A percentile compares a stretch with the other conserved stretches of the same genome.
phyloP scores from a whole-genome alignment of 2,329 filamentous ascomycete genomes.

The Colletotrichum paranaense region DNA sequence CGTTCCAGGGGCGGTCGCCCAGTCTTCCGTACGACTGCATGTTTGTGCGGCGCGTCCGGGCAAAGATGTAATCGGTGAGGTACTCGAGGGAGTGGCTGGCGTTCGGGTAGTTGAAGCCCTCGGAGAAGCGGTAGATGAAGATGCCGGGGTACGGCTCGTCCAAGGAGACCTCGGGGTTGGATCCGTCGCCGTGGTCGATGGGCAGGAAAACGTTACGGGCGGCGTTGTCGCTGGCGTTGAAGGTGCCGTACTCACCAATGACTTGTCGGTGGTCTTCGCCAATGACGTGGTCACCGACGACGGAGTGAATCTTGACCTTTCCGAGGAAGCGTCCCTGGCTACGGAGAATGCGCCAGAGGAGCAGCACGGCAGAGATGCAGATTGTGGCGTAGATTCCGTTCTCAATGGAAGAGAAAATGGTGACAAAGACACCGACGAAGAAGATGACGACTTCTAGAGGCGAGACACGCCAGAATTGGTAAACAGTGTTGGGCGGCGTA shows the following conservation, averaged over 20 bases:
- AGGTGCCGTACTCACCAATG: conserved; percentile 67
- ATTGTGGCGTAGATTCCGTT: conserved; percentile 93
- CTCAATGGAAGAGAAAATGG: conserved; percentile 89
- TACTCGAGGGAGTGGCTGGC: conserved; percentile 89
- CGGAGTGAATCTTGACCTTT: conserved; percentile 83
- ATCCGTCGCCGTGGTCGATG: conserved; percentile 87
- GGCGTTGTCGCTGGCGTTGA: conserved; percentile 57
- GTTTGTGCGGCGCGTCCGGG: conserved; percentile 81
- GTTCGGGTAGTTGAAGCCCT: conserved; percentile 97
- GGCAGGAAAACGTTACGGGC: conserved; percentile 88
- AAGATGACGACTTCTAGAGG: conserved; percentile 93
- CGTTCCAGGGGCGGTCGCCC: conserved; percentile 94
- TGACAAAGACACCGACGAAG: conserved; percentile 91
- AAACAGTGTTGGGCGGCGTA: conserved; percentile 89
- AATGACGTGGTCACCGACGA: conserved; percentile 79
- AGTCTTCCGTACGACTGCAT: conserved; percentile 70
- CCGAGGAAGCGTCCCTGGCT: conserved; percentile 88
- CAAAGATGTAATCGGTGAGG: conserved; percentile 75
- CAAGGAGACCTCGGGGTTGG: conserved; percentile 86
- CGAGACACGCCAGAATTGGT: conserved; percentile 95
- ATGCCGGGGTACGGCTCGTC: conserved; percentile 88
- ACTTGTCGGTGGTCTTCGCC: conserved; percentile 66
- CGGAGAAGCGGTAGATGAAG: conserved; percentile 94
- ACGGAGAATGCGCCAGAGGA: conserved; percentile 86
- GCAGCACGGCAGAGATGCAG: conserved; percentile 77